Percentiles rank a stretch among this genome's conserved stretches.
These are phyloP conservation scores for Suaeda aralocaspica DNA, from an alignment of 148 eudicot species.

Conservation along the genomic window DNA sequence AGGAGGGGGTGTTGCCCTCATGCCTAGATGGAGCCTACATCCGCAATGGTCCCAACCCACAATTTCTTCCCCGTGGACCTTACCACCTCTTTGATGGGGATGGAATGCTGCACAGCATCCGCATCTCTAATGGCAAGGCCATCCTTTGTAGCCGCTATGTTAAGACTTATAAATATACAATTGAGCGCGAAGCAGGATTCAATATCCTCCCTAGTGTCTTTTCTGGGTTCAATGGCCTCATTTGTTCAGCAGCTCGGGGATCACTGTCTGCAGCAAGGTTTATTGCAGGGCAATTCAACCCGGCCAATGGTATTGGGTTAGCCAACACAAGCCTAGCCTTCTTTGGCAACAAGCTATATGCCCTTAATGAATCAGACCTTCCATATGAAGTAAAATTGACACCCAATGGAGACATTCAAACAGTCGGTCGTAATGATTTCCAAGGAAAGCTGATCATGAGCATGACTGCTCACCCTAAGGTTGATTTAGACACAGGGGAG, in stretches of 20 bases:
- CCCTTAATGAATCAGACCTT: conserved; percentile 56
- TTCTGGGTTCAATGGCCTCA: conserved; percentile 49
- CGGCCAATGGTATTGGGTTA: conserved; percentile 40
- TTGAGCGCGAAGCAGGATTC: conserved; percentile 34
- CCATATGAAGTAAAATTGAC: conserved; percentile 46
- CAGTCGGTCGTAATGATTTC: conserved; percentile 44
- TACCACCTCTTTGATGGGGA: conserved; percentile 83
- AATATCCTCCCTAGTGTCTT: conserved; percentile 48
- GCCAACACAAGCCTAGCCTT: conserved; percentile 59
- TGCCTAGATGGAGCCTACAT: conserved; percentile 71
- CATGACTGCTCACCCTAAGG: conserved; percentile 75
- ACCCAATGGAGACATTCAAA: conserved; percentile 44
- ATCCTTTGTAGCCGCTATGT: conserved; percentile 69
- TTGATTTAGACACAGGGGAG: conserved; percentile 45
- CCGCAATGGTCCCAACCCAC: conserved; percentile 85
- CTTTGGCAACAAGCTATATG: conserved; percentile 39
- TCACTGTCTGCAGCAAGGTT: conserved; percentile 29
- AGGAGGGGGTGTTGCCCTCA: conserved; percentile 48
- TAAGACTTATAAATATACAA: conserved; percentile 48
- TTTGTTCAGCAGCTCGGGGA: conserved; percentile 46
- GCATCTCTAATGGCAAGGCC: conserved; percentile 47
- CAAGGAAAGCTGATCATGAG: conserved; percentile 36
- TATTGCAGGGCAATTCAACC: conserved; percentile 38
- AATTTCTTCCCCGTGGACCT: conserved; percentile 61
- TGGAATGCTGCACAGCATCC: conserved; percentile 69